Percentiles rank a stretch among this genome's conserved stretches.
Evolutionary conservation across 2,329 filamentous ascomycete species (phyloP).

Genomic region (Blastomyces parvus): DNA sequence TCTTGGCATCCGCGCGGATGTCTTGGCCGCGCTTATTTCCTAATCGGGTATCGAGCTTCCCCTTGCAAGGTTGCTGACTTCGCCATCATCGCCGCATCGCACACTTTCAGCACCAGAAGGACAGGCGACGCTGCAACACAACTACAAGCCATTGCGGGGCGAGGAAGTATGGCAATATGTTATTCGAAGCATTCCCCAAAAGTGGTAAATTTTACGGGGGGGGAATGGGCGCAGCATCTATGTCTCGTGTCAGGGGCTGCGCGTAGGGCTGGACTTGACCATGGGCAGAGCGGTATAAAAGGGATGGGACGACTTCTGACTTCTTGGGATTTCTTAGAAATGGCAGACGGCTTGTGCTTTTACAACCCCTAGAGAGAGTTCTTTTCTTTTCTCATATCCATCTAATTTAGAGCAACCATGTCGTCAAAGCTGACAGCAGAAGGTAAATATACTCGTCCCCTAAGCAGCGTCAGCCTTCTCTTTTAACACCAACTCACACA

Average conservation of each 20-base stretch:
- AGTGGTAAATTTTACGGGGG: not conserved
- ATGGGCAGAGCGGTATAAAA: not conserved
- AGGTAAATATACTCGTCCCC: not conserved
- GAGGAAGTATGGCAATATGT: not conserved
- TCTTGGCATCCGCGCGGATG: not conserved
- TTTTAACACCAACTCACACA: not conserved
- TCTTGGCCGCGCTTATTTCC: slow-evolving; percentile 8
- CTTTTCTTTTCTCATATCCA: not conserved
- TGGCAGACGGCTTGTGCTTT: not conserved
- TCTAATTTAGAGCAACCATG: not conserved
- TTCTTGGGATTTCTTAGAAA: too few species aligned
- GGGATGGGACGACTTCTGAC: not conserved
- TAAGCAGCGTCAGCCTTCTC: not conserved
- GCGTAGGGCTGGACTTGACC: too few species aligned
- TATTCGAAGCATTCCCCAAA: not conserved
- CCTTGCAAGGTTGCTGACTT: not conserved
- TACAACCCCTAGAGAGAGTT: not conserved
- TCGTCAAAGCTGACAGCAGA: not conserved
- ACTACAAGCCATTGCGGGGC: not conserved
- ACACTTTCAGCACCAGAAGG: not conserved
- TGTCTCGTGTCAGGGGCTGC: not conserved
- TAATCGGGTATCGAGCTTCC: not conserved
- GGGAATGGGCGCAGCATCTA: not conserved
- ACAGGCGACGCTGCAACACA: too few species aligned
- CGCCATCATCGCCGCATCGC: not conserved